Evolutionary conservation across 495 filamentous ascomycete species (phyloP).

Genomic region (Xylaria grammica): DNA sequence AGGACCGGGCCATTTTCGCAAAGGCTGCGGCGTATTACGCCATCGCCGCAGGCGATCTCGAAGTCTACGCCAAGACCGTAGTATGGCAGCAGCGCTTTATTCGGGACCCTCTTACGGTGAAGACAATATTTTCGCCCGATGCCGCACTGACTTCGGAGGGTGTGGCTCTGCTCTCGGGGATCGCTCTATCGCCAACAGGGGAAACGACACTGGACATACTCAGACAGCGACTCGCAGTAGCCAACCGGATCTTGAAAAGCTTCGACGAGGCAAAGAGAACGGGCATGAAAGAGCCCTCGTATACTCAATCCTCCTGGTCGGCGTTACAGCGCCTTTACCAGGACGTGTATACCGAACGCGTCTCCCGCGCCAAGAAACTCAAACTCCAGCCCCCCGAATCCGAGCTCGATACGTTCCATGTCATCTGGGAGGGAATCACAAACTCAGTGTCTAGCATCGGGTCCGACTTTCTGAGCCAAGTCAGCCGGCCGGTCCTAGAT

Average conservation of each 20-base stretch:
- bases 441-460: conserved; percentile 23
- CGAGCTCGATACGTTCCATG: conserved; percentile 28
- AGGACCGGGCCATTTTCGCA: conserved; percentile 35
- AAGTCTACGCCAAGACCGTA: conserved; percentile 31
- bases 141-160: conserved; percentile 22
- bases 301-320: background rate
- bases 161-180: conserved; percentile 34
- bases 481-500: background rate
- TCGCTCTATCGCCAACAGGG: conserved; percentile 16
- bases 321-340: conserved; percentile 18
- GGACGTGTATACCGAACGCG: conserved; percentile 21
- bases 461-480: conserved; percentile 25
- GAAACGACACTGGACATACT: conserved; percentile 20
- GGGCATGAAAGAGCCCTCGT: conserved; percentile 24
- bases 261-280: conserved; percentile 22
- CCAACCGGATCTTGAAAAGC: conserved; percentile 19
- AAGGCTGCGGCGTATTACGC: conserved; percentile 31
- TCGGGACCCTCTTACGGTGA: conserved; percentile 35
- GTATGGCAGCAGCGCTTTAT: conserved; percentile 40
- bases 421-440: conserved; percentile 28
- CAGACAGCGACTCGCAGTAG: conserved; percentile 18
- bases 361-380: conserved; percentile 22
- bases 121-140: conserved; percentile 24
- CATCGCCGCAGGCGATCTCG: conserved; percentile 37
- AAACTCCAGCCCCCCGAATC: conserved; percentile 22